Base-by-base conservation (phyloP, 2,329 filamentous ascomycete species). In the Ophiostoma ulmi region DNA sequence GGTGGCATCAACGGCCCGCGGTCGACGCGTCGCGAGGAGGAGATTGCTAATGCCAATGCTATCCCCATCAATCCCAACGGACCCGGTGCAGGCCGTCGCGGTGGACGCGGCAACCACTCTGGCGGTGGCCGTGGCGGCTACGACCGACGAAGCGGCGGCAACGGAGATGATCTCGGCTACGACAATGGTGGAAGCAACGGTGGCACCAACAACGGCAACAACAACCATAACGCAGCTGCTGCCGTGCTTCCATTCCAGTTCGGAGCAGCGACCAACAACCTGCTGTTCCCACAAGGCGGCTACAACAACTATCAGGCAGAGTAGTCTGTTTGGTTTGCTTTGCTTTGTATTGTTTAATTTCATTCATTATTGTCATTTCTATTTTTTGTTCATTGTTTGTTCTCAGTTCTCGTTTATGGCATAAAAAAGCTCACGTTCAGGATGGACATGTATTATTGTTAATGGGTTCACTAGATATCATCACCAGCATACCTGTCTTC, bases 1-100 rank as follows among this genome's bases (percentile, higher is more conserved):
- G 86, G 87, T 69, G 88, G 88, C 48, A 84, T 84, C 75, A 86
- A 88, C 76, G 88, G 88, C 3, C 88, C 88, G 69, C 89, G 88
- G 76, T 90, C 87, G 1, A 86, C 84, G n/a, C 81, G 84, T 22
- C 80, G 77, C 35, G 78, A 82, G 6, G 76, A 77, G 22, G 77
- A 79, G 31, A 55, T 73, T 36, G 65, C 58, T 38, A 72, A 65
- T 20, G 69, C 67, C 22, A 70, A 70, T 26, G 13, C 52, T 22
- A 65, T 70, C n/a, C 69, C 71, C 52, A 10, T 70, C 69, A 72
- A 72, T 66, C 71, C 39, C 13, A 39, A 48, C 14, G 63, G 70
- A 8, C 26, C 39, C 1, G 77, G 77, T 10, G 74, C 68, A 6
- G 69, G 73, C 5, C 58, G 69, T 39, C 55, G 72, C 17, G 68